Percentiles rank a stretch among this genome's conserved stretches.
phyloP scores from a whole-genome alignment of 495 filamentous ascomycete genomes.

The Poronia punctata region DNA sequence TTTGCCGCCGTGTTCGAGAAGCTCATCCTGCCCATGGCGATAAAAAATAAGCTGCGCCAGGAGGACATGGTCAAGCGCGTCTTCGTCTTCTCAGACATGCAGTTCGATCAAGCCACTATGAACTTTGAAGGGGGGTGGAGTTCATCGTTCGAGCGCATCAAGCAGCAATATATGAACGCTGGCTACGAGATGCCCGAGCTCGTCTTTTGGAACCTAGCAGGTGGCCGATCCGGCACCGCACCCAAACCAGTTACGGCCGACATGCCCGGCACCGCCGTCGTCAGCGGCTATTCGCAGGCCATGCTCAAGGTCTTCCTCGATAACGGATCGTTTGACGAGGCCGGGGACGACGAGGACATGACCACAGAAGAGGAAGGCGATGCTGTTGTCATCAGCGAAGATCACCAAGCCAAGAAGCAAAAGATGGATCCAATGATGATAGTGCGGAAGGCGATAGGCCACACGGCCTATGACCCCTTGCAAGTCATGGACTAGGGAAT shows the following conservation, averaged over 20 bases:
- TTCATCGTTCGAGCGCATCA: slow-evolving; percentile 34
- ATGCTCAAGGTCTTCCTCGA: slow-evolving; percentile 45
- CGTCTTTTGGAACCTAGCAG: slow-evolving; percentile 45
- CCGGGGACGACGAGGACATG: slow-evolving; percentile 21
- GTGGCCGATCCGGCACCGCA: slow-evolving; percentile 20
- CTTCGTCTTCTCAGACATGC: slow-evolving; percentile 45
- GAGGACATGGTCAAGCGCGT: slow-evolving; percentile 45
- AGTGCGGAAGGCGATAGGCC: slow-evolving; percentile 36
- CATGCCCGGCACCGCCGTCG: slow-evolving; percentile 29
- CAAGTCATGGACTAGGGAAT: slow-evolving; percentile 37
- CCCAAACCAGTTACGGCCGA: slow-evolving; percentile 37
- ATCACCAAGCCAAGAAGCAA: slow-evolving; percentile 13
- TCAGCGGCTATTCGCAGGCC: slow-evolving; percentile 41
- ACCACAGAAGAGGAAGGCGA: slow-evolving; percentile 19
- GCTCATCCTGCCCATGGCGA: slow-evolving; percentile 38
- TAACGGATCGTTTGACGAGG: slow-evolving; percentile 30
- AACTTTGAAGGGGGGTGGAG: slow-evolving; percentile 15
- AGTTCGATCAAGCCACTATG: slow-evolving; percentile 30
- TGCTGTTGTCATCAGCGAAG: slow-evolving; percentile 21
- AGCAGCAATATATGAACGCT: slow-evolving; percentile 26
- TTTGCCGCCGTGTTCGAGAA: slow-evolving; percentile 39
- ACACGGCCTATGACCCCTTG: slow-evolving; percentile 38
- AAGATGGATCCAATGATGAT: slow-evolving; percentile 28
- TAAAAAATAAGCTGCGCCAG: slow-evolving; percentile 27
- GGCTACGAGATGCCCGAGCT: slow-evolving; percentile 44